A percentile compares a stretch with the other conserved stretches of the same genome.
Conservation (phyloP, 2,329 filamentous ascomycete species). For the Remersonia thermophila region DNA sequence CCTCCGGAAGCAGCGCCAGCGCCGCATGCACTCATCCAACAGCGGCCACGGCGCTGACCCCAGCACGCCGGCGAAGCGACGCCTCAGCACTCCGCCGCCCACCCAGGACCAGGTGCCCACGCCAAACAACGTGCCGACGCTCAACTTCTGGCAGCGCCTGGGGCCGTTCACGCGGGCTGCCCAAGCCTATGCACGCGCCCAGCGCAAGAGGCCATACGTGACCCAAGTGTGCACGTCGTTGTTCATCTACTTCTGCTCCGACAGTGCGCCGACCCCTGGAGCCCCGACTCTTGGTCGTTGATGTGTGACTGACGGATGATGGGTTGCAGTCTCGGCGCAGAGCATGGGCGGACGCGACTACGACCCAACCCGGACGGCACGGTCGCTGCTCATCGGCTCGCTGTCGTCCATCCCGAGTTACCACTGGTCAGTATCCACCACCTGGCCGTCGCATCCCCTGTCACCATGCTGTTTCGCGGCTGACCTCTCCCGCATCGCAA, state of each 20-base stretch:
- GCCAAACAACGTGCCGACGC: conserved; percentile 28
- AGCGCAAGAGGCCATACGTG: conserved; percentile 59
- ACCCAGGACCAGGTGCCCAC: conserved; percentile 28
- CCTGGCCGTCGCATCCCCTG: neutral
- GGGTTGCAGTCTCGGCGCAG: conserved; percentile 51
- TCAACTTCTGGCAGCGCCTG: conserved; percentile 43
- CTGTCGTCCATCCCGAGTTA: conserved; percentile 66
- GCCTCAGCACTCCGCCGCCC: too few relatives aligned
- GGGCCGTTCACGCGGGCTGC: conserved; percentile 42
- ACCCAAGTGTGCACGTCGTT: conserved; percentile 69
- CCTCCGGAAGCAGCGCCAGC: conserved; percentile 17
- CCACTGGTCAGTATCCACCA: conserved; percentile 50
- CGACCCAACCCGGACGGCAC: conserved; percentile 53
- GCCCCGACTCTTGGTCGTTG: too few relatives aligned
- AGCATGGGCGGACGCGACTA: conserved; percentile 51
- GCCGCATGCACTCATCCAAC: conserved; percentile 19
- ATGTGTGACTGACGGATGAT: neutral
- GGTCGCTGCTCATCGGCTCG: conserved; percentile 64
- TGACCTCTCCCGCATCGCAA: too few relatives aligned
- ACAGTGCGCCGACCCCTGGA: conserved; percentile 26
- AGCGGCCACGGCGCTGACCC: conserved; percentile 6
- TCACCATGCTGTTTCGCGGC: too few relatives aligned
- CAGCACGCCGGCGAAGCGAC: conserved; percentile 9
- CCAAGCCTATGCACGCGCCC: conserved; percentile 55
- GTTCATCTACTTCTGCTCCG: conserved; percentile 66